Evolutionary conservation across 2,329 filamentous ascomycete genomes (phyloP).

Genomic region (Dryadomyces sulphureus): DNA sequence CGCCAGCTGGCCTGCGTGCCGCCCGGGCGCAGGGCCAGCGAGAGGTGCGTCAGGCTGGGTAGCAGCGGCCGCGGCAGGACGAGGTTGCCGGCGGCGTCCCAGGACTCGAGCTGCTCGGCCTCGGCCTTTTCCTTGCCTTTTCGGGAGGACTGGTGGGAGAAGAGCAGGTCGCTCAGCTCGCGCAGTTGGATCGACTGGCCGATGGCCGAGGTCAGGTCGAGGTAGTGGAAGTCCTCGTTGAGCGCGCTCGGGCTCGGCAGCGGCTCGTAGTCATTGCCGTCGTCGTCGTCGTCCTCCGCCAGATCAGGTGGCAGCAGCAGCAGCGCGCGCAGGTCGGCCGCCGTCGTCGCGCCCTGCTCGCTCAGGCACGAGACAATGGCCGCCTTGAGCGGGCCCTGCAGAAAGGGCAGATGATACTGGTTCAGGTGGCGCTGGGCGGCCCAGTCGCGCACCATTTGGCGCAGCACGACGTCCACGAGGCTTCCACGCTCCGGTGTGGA

Average conservation of each 20-base stretch:
- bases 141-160: conserved; percentile 7
- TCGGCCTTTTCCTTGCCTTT: conserved; percentile 5
- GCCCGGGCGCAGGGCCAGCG: conserved; percentile 32
- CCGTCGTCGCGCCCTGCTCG: conserved; percentile 24
- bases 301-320: conserved; percentile 19
- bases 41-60: conserved; percentile 45
- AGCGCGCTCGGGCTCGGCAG: conserved; percentile 13
- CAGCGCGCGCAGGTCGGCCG: conserved; percentile 34
- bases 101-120: conserved; percentile 32
- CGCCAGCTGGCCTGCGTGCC: conserved; percentile 26
- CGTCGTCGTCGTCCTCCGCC: conserved; percentile 12
- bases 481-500: conserved; percentile 29
- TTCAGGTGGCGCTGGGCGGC: conserved; percentile 39
- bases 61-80: conserved; percentile 26
- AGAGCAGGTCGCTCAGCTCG: conserved; percentile 36
- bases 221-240: conserved; percentile 32
- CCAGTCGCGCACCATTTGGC: conserved; percentile 38
- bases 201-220: conserved; percentile 39
- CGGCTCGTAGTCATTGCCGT: conserved; percentile 10
- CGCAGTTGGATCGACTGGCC: conserved; percentile 36
- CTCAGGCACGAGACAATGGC: conserved; percentile 37
- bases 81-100: conserved; percentile 25
- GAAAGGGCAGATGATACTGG: conserved; percentile 37
- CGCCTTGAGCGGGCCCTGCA: conserved; percentile 38
- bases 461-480: conserved; percentile 35